Base-by-base conservation (phyloP, 176 grass and related monocot species). In the Avena eriantha region DNA sequence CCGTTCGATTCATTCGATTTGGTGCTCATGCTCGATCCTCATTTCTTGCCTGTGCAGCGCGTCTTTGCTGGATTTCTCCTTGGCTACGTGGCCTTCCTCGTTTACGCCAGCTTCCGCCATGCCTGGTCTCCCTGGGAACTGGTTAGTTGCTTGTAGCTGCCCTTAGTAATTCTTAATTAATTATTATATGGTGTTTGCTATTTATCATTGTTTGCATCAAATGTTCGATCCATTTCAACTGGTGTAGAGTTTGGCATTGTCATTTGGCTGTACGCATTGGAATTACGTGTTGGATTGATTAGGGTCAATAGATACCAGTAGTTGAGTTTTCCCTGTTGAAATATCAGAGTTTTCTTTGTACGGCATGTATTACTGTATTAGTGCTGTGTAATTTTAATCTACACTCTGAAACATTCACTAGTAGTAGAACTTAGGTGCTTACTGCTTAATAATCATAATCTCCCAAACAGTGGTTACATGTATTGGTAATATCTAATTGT, bases 51-150 rank as follows among this genome's bases (percentile, higher is more conserved):
- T 91, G 60, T 82, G 77, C 93, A 98, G 96, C 85, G 49, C 45
- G 51, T 92, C 46, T 95, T 98, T 65, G 88, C 93, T 48, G 91
- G 86, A 1, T 91, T 98, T 79, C 78, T 95, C 41, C 39, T 95
- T 34, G 81, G 77, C 67, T 95, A 98, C 86, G 84, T 84, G 22
- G 84, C 77, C 8, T 95, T 98, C 69, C 69, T 98, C 82, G 26
- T 94, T 68, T 95, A 95, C 74, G 95, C 90, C 41, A 87, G 90
- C 71, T 92, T 88, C 63, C 94, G 94, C 50, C 96, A 98, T 84
- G 88, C 87, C 56, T 92, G 88, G 91, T 89, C 70, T 89, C 96
- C 93, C 59, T 98, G 96, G 96, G 92, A 98, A 21, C 82, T 98
- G 88, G 96, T 98, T 69, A 4, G 82, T 88, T 80, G 33, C 56